A percentile compares a stretch with the other conserved stretches of the same genome.
These are phyloP conservation scores for Monosporascus sp. DNA, from an alignment of 2,329 filamentous ascomycete species.

Conservation along the genomic window DNA sequence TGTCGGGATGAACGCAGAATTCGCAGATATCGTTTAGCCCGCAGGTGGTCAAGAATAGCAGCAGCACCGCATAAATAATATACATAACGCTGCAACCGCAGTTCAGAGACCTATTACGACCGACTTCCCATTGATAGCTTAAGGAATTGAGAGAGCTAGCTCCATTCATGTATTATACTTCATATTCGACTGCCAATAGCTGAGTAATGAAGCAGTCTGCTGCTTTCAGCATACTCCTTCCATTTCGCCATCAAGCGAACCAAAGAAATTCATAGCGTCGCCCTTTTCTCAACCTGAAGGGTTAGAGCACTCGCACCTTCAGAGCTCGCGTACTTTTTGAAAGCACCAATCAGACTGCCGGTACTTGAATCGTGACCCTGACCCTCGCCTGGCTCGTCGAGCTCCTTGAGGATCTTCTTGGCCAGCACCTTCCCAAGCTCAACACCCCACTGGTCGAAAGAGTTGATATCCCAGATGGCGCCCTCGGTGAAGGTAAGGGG, in stretches of 20 bases:
- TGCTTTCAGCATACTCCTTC: too few species aligned
- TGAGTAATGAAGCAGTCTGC: neutral
- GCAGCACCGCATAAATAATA: too few species aligned
- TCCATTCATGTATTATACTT: too few species aligned
- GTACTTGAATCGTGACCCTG: constrained; percentile 81
- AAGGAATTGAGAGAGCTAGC: too few species aligned
- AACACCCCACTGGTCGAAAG: constrained; percentile 99
- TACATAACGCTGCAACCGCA: too few species aligned
- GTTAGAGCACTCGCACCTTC: constrained; percentile 20
- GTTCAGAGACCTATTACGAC: too few species aligned
- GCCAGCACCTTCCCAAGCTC: constrained; percentile 95
- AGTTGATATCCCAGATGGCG: constrained; percentile 99
- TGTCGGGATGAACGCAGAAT: too few species aligned
- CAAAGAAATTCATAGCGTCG: constrained; percentile 10
- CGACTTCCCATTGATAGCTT: too few species aligned
- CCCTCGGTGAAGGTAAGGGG: constrained; percentile 97
- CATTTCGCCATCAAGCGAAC: too few species aligned
- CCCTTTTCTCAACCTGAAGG: neutral
- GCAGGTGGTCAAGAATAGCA: too few species aligned
- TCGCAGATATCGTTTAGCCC: too few species aligned
- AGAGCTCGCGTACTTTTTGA: constrained; percentile 68
- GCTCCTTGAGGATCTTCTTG: constrained; percentile 82
- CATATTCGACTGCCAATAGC: neutral
- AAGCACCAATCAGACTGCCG: constrained; percentile 81
- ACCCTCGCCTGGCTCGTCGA: constrained; percentile 70